Evolutionary conservation across 768 basidiomycete species (phyloP), one percentile per base, ranked within the genome.

Genomic region (Wakefieldia striispora): DNA sequence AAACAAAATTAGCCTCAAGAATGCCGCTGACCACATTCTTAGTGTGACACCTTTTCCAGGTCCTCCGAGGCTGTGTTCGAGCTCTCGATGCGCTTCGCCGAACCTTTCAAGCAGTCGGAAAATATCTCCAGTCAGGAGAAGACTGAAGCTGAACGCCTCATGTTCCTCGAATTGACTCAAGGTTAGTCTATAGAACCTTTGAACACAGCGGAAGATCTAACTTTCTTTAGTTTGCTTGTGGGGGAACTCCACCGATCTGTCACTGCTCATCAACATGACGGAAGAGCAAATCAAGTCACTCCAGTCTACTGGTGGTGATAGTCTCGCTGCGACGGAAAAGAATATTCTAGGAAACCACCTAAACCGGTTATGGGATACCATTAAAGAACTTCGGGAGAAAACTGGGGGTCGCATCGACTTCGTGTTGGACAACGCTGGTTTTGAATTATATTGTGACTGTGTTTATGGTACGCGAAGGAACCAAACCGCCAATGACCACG

Each of bases 171-270:
- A 67, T 70, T 97, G 42, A 94, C 93, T 4, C 95, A 97, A 79
- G 84, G 89, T 88, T 51, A 41, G 75, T 61, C 7, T 46, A 11
- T 35, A 3, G 40, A 40, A 13, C 55, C 35, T 51, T 29, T 14
- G 16, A 40, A 31, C 24, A 19, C 36, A 4, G 29, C 48, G 7
- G 46, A 29, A 29, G 29, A 12, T 31, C 6, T 56, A 10, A 44
- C 13, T 29, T 46, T 47, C 40, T 29, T n/a, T 42, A 91, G 92
- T 97, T 45, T 95, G 93, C 64, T 77, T 95, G 12, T 97, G 94
- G 94, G 95, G 95, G 14, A 97, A 97, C 71, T 93, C 94, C 9
- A 97, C 95, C 43, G 95, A 97, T 69, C 76, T 97, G 43, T 95
- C 93, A 3, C 78, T 97, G 33, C 77, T 97, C 50, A 97, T 97